Evolutionary conservation across 768 basidiomycete genomes (phyloP).

Genomic region (Leucocoprinus birnbaumii): DNA sequence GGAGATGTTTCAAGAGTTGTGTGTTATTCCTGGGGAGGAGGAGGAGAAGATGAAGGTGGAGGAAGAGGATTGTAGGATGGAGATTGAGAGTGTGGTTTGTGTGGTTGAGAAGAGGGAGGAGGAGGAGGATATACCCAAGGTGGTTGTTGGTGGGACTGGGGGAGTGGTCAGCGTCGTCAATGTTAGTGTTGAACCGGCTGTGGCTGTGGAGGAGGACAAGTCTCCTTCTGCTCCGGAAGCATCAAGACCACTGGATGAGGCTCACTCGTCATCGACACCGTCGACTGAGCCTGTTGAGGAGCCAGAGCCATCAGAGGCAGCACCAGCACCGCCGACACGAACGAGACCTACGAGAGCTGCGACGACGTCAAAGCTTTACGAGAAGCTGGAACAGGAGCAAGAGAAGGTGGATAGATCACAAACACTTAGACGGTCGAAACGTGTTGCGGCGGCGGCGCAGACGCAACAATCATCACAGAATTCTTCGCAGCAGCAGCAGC

Average conservation of each 20-base stretch:
- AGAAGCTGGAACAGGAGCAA: conserved; percentile 4
- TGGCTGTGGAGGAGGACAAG: neutral
- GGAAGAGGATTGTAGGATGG: conserved; percentile 2
- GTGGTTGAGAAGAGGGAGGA: conserved; percentile 9
- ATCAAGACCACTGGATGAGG: too few species aligned
- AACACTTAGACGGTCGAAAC: conserved; percentile 60
- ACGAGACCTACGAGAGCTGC: conserved; percentile 4
- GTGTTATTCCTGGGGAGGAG: conserved; percentile 42
- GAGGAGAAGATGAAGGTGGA: conserved; percentile 16
- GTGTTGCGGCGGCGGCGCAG: conserved; percentile 58
- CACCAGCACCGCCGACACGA: neutral
- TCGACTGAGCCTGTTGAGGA: too few species aligned
- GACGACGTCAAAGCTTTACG: neutral
- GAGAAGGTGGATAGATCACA: conserved; percentile 16
- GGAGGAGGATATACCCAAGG: conserved; percentile 10
- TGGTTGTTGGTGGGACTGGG: neutral
- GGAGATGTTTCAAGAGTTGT: conserved; percentile 66
- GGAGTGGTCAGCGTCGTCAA: neutral
- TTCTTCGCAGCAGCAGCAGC: neutral
- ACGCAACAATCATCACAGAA: conserved; percentile 37
- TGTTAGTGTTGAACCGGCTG: neutral
- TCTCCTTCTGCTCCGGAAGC: too few species aligned
- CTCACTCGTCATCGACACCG: too few species aligned
- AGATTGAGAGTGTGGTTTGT: neutral
- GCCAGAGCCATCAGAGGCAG: neutral